Base-by-base conservation (phyloP, 2,329 filamentous ascomycete species). In the Stromatinia cepivora region DNA sequence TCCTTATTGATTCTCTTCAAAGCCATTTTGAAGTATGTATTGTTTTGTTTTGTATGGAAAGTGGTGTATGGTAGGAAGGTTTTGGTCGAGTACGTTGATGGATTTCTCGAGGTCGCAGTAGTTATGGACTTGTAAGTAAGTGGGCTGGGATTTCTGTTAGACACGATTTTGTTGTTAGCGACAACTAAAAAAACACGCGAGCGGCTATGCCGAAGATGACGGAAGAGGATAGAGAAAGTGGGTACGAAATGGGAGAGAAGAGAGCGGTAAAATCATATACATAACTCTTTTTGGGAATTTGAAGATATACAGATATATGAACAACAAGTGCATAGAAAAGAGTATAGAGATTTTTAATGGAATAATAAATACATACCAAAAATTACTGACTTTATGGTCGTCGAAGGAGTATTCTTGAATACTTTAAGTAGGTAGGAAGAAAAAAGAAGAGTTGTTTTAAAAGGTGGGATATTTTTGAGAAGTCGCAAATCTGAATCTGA, bases 1-100 rank as follows among this genome's bases (percentile, higher is more conserved):
- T 95, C 92, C 90, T 94, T 95, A 88, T 94, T 94, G 83, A 95
- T 95, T 83, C 92, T 90, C 90, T 95, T 95, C 79, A 95, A 88
- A 83, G 92, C 92, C 92, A 95, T 95, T 72, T 71, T 73, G 73
- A 73, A 66, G 73, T 69, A 68, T 70, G 65, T 75, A 66, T 71
- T 72, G 65, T 42, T 73, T 68, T 71, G 71, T 72, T 73, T 68
- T 71, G 71, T 72, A 70, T 74, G 73, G 70, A 72, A 66, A 57
- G 70, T 67, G 59, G 69, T 64, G 67, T 65, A 48, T 72, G 70
- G 58, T 59, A 31, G 34, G 52, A 61, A 48, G 54, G 54, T 25
- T 64, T 25, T 17, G 39, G 50, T 67, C 65, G 65, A 67, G 42
- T 67, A 61, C 72, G 71, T 74, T 69, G 71, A 72, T 70, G 73